Evolutionary conservation across 163 green algal genomes (phyloP), one percentile per base, ranked within the genome.

Genomic region (Chlamydomonas reinhardtii): DNA sequence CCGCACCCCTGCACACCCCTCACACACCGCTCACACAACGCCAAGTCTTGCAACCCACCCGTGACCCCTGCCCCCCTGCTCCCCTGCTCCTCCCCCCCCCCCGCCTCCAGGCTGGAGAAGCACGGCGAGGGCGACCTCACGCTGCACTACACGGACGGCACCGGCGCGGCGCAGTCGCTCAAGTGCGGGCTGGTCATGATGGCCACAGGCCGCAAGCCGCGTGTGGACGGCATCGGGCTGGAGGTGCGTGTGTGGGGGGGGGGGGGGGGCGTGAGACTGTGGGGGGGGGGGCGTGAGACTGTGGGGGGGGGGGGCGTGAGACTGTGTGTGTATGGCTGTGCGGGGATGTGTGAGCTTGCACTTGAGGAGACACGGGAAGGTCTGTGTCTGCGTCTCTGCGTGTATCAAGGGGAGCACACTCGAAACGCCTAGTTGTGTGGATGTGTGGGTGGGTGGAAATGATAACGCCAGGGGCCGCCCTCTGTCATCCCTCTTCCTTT

Each of bases 171-270:
- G 59, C 37, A 71, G 34, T 71, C 75, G 27, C 73, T 96, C 59
- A 74, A 91, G 1, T 83, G 85, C 6, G 93, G 93, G 39, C 78
- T 92, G 37, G 96, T 98, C 32, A 96, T 98, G 95, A 97, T 96
- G 88, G 95, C 94, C 14, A 97, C 94, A 1, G 95, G 95, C 17
- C 86, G 95, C 52, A 92, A 90, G 37, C 94, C 95, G 6, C 93
- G 94, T 34, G 93, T 88, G 29, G 75, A 93, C 69, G 80, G 88
- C 5, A 83, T 97, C 0, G 92, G 92, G 22, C 85, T 96, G 54
- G 91, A 96, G 92, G 92, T 94, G 83, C 19, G 85, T 9, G 6
- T 32, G 34, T 24, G 34, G 39, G 37, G 71, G 77, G 65, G 4
- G 64, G 35, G 61, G n/a, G 17, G 65, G n/a, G 11, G 65, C 8